Evolutionary conservation across 2,329 filamentous ascomycete species (phyloP).

Genomic region (Xylariaceae sp.): DNA sequence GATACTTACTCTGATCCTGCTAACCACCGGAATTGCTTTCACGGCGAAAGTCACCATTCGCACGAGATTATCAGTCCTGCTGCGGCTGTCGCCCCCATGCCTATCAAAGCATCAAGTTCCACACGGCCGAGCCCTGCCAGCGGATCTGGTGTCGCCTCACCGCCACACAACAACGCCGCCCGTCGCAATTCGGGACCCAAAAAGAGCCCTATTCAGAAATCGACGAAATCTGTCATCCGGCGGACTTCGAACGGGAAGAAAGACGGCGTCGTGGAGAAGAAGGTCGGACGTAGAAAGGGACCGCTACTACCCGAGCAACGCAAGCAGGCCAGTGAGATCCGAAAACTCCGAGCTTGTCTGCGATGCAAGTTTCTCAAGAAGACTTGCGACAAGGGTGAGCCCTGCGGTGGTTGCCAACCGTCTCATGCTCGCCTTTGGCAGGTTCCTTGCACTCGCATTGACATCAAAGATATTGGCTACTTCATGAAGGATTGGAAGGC

Average conservation of each 20-base stretch:
- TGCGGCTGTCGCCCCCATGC: constrained; percentile 63
- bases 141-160: constrained; percentile 57
- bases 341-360: constrained; percentile 88
- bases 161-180: constrained; percentile 56
- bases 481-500: constrained; percentile 99
- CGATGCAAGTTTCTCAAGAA: constrained; percentile 99
- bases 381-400: constrained; percentile 96
- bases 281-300: constrained; percentile 84
- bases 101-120: constrained; percentile 60
- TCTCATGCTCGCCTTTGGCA: constrained; percentile 96
- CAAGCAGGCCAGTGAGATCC: constrained; percentile 94
- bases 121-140: constrained; percentile 58
- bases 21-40: constrained; percentile 59
- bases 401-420: constrained; percentile 90
- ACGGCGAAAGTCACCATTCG: constrained; percentile 50
- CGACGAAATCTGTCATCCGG: constrained; percentile 78
- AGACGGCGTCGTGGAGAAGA: constrained; percentile 78
- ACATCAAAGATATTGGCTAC: constrained; percentile 97
- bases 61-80: constrained; percentile 63
- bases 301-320: constrained; percentile 89
- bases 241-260: constrained; percentile 75
- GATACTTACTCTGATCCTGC: constrained; percentile 65
- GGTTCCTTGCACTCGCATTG: constrained; percentile 94
- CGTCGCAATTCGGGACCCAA: constrained; percentile 67
- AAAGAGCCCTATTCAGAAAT: constrained; percentile 77